Conservation (phyloP, 495 filamentous ascomycete species). For the Xanthoparmelia taractica region DNA sequence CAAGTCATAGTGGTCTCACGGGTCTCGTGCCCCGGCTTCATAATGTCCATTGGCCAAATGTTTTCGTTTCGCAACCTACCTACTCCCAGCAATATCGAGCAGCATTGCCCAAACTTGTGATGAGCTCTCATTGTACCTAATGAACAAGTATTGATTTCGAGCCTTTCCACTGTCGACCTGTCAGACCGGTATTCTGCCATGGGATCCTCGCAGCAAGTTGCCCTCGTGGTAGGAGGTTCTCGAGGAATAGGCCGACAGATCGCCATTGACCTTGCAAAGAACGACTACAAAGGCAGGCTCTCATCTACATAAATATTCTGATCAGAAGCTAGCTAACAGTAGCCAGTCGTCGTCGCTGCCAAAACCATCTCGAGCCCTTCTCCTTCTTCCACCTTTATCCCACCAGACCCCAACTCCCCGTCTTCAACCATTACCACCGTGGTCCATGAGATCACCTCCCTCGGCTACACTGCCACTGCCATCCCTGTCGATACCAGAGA, state of each 20-base stretch:
- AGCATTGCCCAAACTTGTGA: too few relatives aligned
- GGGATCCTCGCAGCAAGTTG: conserved; percentile 41
- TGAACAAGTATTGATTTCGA: too few relatives aligned
- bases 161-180: background rate
- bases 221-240: conserved; percentile 65
- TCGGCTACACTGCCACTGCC: conserved; percentile 56
- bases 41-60: too few relatives aligned
- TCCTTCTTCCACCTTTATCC: conserved; percentile 49
- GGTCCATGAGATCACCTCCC: conserved; percentile 63
- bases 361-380: conserved; percentile 64
- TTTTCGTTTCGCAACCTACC: too few relatives aligned
- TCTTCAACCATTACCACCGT: conserved; percentile 79
- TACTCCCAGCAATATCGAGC: too few relatives aligned
- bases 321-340: background rate
- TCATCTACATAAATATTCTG: too few relatives aligned
- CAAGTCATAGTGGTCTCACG: too few relatives aligned
- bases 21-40: too few relatives aligned
- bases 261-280: conserved; percentile 63
- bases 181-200: conserved; percentile 19
- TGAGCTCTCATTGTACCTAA: too few relatives aligned
- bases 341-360: conserved; percentile 68
- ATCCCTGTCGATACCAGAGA: conserved; percentile 65
- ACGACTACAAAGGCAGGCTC: conserved; percentile 58
- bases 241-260: conserved; percentile 74
- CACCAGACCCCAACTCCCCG: conserved; percentile 73